Percentiles rank a stretch among this genome's conserved stretches.
phyloP scores from a whole-genome alignment of 257 asterid genomes.

The Plectranthus barbatus region DNA sequence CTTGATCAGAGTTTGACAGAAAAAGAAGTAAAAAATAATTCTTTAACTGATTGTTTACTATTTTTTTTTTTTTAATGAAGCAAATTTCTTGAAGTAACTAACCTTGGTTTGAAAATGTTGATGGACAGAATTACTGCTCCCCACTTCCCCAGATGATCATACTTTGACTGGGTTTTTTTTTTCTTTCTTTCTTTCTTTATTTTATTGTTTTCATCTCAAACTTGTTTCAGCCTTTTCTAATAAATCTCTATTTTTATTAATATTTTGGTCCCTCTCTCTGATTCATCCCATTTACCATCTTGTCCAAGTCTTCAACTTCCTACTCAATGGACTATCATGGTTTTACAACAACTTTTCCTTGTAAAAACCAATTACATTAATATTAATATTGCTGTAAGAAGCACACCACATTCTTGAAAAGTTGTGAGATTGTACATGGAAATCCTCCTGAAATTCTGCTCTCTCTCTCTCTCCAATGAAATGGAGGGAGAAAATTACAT shows the following conservation, averaged over 20 bases:
- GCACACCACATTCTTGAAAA: not conserved
- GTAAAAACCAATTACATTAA: not conserved
- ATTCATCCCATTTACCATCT: too few relatives aligned
- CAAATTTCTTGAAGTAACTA: not conserved
- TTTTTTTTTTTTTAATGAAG: not conserved
- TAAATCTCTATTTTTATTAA: too few relatives aligned
- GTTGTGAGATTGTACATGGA: not conserved
- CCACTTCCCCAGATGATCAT: not conserved
- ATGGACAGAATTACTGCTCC: not conserved
- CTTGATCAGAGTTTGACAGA: not conserved
- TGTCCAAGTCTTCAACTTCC: not conserved
- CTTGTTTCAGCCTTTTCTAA: too few relatives aligned
- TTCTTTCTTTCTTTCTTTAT: not conserved
- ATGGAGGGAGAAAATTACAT: not conserved
- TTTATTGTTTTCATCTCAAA: not conserved
- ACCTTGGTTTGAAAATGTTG: not conserved
- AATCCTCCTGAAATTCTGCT: not conserved
- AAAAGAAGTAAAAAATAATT: not conserved
- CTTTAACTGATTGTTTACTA: conserved; percentile 1
- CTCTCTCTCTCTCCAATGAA: not conserved
- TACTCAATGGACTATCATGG: not conserved
- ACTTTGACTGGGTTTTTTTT: not conserved
- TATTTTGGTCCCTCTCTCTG: too few relatives aligned
- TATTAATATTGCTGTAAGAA: not conserved
- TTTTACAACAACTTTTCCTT: not conserved